Conservation (phyloP, 495 filamentous ascomycete species). For the Talaromyces thailandensis region DNA sequence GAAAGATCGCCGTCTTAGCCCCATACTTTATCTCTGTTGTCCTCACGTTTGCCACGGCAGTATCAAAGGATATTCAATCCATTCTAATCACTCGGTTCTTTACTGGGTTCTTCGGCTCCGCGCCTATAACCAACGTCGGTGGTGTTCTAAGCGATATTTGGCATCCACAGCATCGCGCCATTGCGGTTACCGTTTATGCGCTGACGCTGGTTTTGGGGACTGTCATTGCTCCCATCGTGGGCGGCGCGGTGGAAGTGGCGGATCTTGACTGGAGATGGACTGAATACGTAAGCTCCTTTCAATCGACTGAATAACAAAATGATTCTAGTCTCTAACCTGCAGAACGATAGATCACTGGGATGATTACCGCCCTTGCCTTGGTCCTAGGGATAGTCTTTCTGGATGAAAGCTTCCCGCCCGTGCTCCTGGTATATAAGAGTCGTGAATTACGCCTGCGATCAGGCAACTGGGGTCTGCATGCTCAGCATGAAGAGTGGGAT, state of each 20-base stretch:
- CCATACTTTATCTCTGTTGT: constrained; percentile 55
- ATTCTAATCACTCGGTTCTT: constrained; percentile 66
- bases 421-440: constrained; percentile 55
- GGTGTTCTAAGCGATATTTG: constrained; percentile 61
- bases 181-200: constrained; percentile 59
- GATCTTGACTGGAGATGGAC: constrained; percentile 50
- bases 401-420: constrained; percentile 54
- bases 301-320: no score
- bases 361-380: no score
- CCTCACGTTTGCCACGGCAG: constrained; percentile 56
- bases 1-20: constrained; percentile 46
- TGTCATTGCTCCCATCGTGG: constrained; percentile 48
- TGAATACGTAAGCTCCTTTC: constrained; percentile 32
- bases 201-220: constrained; percentile 60
- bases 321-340: no score
- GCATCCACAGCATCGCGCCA: constrained; percentile 44
- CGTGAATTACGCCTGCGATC: constrained; percentile 45
- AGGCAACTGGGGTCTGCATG: constrained; percentile 59
- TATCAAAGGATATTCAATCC: constrained; percentile 61
- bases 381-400: constrained; percentile 33
- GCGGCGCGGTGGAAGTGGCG: constrained; percentile 43
- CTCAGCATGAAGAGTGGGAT: constrained; percentile 61
- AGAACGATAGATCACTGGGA: constrained; percentile 22
- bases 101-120: constrained; percentile 56
- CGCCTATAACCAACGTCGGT: constrained; percentile 62